These are phyloP conservation scores for Aureobasidium musti DNA, from an alignment of 2,329 filamentous ascomycete genomes.

Conservation along the genomic window DNA sequence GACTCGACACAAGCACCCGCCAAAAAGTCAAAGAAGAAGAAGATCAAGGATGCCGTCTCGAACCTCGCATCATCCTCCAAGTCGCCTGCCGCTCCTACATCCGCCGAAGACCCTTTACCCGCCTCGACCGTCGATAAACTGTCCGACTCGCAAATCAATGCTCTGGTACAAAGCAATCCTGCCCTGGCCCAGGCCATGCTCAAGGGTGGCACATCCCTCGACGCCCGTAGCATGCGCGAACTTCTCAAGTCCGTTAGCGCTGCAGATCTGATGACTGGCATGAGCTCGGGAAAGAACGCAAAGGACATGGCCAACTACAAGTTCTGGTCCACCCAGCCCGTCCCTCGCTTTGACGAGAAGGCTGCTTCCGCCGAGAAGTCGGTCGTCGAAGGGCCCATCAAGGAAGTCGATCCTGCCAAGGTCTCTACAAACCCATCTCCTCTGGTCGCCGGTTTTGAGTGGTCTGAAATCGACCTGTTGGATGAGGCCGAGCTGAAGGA, in stretches of 20 bases:
- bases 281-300: conserved; percentile 79
- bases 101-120: conserved; percentile 29
- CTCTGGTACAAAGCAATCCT: conserved; percentile 31
- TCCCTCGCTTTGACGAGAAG: conserved; percentile 73
- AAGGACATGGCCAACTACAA: conserved; percentile 98
- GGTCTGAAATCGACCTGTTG: conserved; percentile 85
- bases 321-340: conserved; percentile 98
- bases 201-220: background rate
- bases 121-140: conserved; percentile 28
- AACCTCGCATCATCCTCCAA: conserved; percentile 28
- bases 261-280: conserved; percentile 73
- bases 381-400: conserved; percentile 78
- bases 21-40: conserved; percentile 63
- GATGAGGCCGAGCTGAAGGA: conserved; percentile 74
- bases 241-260: conserved; percentile 64
- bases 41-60: conserved; percentile 48
- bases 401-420: conserved; percentile 73
- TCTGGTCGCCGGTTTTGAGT: conserved; percentile 84
- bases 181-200: conserved; percentile 29
- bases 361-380: conserved; percentile 50
- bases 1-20: conserved; percentile 49
- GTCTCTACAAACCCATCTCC: conserved; percentile 75
- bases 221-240: conserved; percentile 43
- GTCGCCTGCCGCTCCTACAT: conserved; percentile 29
- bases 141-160: conserved; percentile 29